Evolutionary conservation across 345 rosid genomes (phyloP), one percentile per base, ranked within the genome.

Genomic region (Aegle marmelos): DNA sequence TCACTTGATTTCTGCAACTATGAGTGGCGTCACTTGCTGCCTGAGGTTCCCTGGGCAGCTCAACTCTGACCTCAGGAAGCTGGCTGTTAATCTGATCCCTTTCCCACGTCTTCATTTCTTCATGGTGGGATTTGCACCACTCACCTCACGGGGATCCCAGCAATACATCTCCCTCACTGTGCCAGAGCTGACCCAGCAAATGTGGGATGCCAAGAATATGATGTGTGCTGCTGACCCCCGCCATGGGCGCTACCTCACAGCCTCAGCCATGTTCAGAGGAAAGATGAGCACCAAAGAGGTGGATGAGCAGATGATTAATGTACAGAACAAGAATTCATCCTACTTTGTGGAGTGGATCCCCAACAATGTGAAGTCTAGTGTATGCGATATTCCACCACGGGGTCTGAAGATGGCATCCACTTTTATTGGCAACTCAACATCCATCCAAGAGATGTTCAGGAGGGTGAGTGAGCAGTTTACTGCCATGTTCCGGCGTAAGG

Each of bases 201-300:
- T 89, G 98, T 95, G 98, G 98, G 98, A 93, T 85, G 80, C 98
- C 45, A 94, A 94, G 91, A 94, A 91, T 89, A 94, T 94, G 98
- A 94, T 94, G 98, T 94, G 98, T 34, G 98, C 98, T 17, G 98
- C 98, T 45, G 98, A 94, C 74, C 98, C 98, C 0, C 94, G 98
- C 58, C 98, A 94, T 14, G 98, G 98, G 53, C 97, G 98, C 72
- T 95, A 95, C 94, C 87, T 95, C 64, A 95, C 98, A 25, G 98
- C 97, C 61, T 92, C 98, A 13, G 98, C 98, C 50, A 94, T 94
- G 97, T 94, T 94, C 85, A 84, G 98, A 66, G 98, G 98, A 74
- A 94, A 93, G 82, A 94, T 94, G 98, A 94, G 98, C 90, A 94
- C 98, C 60, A 94, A 94, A 70, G 98, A 94, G 86, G 98, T 94